phyloP scores from a whole-genome alignment of 139 green algal species.

The Chlamydomonas eustigma region DNA sequence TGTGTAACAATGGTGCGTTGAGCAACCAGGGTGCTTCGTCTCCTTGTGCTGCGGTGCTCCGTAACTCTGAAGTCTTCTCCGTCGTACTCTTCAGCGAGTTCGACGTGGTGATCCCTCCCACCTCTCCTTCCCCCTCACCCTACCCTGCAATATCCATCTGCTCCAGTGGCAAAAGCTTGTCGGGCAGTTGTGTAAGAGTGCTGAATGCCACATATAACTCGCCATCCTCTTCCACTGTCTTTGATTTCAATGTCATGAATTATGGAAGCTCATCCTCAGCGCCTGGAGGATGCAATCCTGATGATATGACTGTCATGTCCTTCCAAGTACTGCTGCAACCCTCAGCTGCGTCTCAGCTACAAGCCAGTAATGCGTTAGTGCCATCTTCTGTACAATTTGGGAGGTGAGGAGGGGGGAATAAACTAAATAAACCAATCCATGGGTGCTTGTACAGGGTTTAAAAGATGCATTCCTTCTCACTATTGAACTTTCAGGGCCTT shows the following conservation, averaged over 20 bases:
- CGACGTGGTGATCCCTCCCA: neutral
- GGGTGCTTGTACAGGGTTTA: too few species aligned
- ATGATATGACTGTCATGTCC: neutral
- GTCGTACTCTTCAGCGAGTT: neutral
- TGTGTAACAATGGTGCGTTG: neutral
- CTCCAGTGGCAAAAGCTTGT: neutral
- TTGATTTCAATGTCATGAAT: neutral
- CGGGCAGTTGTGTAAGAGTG: neutral
- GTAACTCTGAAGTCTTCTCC: neutral
- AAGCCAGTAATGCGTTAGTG: neutral
- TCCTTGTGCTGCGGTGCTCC: neutral
- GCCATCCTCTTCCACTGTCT: neutral
- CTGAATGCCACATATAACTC: neutral
- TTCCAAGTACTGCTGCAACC: constrained; percentile 1
- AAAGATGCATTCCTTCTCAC: neutral
- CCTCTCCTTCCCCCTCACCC: neutral
- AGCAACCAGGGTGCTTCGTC: neutral
- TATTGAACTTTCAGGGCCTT: neutral
- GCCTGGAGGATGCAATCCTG: neutral
- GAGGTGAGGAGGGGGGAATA: neutral
- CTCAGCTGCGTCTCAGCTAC: neutral
- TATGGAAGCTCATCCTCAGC: neutral
- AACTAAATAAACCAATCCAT: neutral
- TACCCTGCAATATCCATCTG: neutral
- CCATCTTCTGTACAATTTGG: neutral